Conservation (phyloP, 306 rosid genomes). For the Pachyrhizus erosus region DNA sequence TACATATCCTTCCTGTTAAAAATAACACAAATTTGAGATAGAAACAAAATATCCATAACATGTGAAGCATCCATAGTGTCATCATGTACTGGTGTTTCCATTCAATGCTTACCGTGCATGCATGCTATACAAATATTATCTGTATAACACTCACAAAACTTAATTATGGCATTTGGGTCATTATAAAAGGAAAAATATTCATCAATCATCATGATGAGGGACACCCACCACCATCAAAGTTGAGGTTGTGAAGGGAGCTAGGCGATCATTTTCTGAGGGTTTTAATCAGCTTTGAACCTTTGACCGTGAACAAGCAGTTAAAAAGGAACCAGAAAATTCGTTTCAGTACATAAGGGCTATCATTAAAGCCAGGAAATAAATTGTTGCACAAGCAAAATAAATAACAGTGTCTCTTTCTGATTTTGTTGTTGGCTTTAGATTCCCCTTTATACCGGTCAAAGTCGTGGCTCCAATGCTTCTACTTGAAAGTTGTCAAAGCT, state of each 20-base stretch:
- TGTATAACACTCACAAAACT: slow-evolving; percentile 34
- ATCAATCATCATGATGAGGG: slow-evolving; percentile 24
- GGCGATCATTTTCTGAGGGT: slow-evolving; percentile 30
- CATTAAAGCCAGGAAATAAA: slow-evolving; percentile 30
- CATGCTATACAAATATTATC: background rate
- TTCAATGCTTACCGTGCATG: slow-evolving; percentile 8
- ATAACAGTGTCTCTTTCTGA: slow-evolving; percentile 13
- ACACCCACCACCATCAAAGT: slow-evolving; percentile 52
- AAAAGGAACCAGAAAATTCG: background rate
- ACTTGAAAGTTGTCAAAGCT: slow-evolving; percentile 4
- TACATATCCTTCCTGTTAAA: no score
- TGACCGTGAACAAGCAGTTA: slow-evolving; percentile 25
- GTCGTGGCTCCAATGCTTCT: slow-evolving; percentile 27
- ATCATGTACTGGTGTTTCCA: slow-evolving; percentile 16
- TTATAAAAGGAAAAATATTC: slow-evolving; percentile 13
- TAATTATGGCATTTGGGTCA: slow-evolving; percentile 21
- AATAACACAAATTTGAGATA: no score
- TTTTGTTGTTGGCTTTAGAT: slow-evolving; percentile 27
- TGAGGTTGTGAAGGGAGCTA: slow-evolving; percentile 39
- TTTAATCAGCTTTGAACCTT: slow-evolving; percentile 41
- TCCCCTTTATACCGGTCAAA: slow-evolving; percentile 31
- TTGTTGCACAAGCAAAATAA: slow-evolving; percentile 45
- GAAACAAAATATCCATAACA: background rate
- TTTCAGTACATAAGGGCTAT: slow-evolving; percentile 31
- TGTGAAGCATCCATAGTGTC: slow-evolving; percentile 1